Conservation (phyloP, 805 yeast species). For the Kuraishia piskuri region DNA sequence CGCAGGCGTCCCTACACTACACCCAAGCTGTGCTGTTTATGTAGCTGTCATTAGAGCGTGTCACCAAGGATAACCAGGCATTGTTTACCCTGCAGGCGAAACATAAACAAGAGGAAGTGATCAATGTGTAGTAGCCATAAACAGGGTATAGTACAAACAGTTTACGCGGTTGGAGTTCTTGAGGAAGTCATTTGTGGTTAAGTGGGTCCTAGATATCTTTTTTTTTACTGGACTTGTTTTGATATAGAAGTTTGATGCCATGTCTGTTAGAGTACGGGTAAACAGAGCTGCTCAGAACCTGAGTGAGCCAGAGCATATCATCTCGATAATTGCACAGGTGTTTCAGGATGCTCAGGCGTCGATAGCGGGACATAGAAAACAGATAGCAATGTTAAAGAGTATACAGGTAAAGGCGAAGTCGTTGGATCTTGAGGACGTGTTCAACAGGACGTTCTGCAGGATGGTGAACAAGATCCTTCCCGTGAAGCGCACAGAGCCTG, state of each 20-base stretch:
- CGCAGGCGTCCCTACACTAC: too few species aligned
- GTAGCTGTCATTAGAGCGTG: neutral
- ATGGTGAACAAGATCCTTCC: slow-evolving; percentile 59
- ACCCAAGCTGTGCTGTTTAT: too few species aligned
- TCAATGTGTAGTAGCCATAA: neutral
- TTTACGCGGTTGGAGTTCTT: too few species aligned
- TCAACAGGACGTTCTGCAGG: slow-evolving; percentile 50
- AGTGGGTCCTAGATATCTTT: neutral
- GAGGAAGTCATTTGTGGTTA: too few species aligned
- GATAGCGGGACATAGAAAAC: slow-evolving; percentile 69
- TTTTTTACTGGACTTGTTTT: too few species aligned
- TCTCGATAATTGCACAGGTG: slow-evolving; percentile 47
- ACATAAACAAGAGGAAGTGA: neutral
- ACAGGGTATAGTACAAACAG: too few species aligned
- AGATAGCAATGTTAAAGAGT: slow-evolving; percentile 52
- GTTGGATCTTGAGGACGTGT: slow-evolving; percentile 46
- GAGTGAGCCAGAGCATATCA: slow-evolving; percentile 27
- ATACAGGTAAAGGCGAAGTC: slow-evolving; percentile 48
- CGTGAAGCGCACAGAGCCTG: slow-evolving; percentile 57
- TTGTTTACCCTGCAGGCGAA: neutral
- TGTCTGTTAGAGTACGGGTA: neutral
- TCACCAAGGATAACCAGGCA: neutral
- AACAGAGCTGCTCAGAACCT: slow-evolving; percentile 5
- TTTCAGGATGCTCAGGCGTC: slow-evolving; percentile 77
- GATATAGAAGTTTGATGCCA: neutral